These are phyloP conservation scores for Pinus taeda DNA, from an alignment of 75 land plant genomes.

Conservation along the genomic window DNA sequence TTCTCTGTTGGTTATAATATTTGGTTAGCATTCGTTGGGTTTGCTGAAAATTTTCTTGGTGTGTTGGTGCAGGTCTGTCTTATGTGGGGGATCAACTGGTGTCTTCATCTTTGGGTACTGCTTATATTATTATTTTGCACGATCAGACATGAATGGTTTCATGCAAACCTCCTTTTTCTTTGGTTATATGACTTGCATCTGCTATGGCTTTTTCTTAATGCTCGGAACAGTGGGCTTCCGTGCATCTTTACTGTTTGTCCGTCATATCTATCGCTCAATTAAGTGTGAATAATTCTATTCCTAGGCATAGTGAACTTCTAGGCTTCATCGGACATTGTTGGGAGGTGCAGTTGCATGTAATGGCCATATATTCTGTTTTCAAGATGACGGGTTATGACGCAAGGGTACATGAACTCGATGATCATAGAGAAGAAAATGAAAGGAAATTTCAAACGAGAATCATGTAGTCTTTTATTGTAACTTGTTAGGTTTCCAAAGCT, in stretches of 20 bases:
- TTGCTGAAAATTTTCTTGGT: slow-evolving; percentile 36
- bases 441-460: background rate
- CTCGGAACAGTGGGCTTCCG: slow-evolving; percentile 76
- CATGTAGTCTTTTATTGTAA: background rate
- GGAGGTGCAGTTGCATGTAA: slow-evolving; percentile 4
- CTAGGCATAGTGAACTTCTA: slow-evolving; percentile 47
- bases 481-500: slow-evolving; percentile 2
- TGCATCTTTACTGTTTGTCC: slow-evolving; percentile 70
- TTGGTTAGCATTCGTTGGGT: background rate
- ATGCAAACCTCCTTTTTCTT: slow-evolving; percentile 89
- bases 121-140: slow-evolving; percentile 68
- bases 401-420: background rate
- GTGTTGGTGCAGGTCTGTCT: slow-evolving; percentile 58
- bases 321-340: slow-evolving; percentile 1
- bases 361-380: background rate
- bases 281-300: too few species aligned
- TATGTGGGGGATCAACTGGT: slow-evolving; percentile 86
- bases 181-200: slow-evolving; percentile 87
- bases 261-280: slow-evolving; percentile 25
- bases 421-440: background rate
- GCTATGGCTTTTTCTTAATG: slow-evolving; percentile 85
- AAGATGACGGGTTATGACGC: background rate
- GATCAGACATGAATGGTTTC: slow-evolving; percentile 80
- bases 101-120: slow-evolving; percentile 75
- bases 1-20: background rate